Base-by-base conservation (phyloP, 176 grass and related monocot genomes). In the bread wheat (Triticum aestivum) region DNA sequence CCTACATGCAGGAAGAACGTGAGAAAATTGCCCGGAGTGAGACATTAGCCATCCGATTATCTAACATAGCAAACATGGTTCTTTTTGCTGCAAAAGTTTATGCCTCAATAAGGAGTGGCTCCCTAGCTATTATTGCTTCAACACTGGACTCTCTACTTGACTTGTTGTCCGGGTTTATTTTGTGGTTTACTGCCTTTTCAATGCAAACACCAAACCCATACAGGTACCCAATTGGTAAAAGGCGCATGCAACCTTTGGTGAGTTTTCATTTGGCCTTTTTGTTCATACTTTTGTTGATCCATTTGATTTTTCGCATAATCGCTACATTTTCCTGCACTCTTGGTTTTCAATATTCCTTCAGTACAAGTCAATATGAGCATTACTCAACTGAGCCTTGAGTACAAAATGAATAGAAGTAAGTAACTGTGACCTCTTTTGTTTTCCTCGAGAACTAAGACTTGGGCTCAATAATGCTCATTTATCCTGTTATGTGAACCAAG, bases 171-270 rank as follows among this genome's bases (percentile, higher is more conserved):
- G 87, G 90, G 41, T 91, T 94, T 83, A 94, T 94, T 45, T 86
- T 92, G 56, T 97, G 89, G 92, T 94, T 94, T 89, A 82, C 92
- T 86, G 84, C 87, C 21, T 97, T 97, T 47, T 92, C 88, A 29
- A 90, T 93, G 91, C 84, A 97, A 87, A 91, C 87, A 87, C 83
- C 85, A 82, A 97, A 93, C 75, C 92, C 92, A 5, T 97, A 93
- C 75, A 91, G 80, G 42, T 97, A 97, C 29, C 95, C 87, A 27
- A 91, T 95, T 38, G 91, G 92, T 39, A 95, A 95, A 90, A 95
- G 73, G 75, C 87, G 89, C 65, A 95, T 97, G 95, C 95, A 97
- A 81, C 85, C 95, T 42, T 78, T 98, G 89, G 95, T 98, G 78
- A 92, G 89, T 87, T 87, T 73, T 49, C 0, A 34, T 84, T 75